Conservation (phyloP, 805 yeast species). For the Kazachstania psychrophila region DNA sequence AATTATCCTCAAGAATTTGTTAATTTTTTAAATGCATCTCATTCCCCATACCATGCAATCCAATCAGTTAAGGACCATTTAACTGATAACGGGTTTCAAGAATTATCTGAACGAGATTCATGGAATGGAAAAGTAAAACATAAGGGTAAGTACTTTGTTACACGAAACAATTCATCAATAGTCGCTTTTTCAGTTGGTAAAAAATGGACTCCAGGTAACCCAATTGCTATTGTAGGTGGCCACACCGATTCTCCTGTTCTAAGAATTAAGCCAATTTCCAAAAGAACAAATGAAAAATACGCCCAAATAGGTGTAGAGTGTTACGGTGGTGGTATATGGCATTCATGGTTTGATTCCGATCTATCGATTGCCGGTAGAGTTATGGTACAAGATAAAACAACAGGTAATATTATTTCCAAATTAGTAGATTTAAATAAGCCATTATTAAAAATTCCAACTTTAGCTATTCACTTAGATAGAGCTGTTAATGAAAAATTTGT, state of each 20-base stretch:
- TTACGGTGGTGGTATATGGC: conserved; percentile 96
- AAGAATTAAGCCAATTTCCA: conserved; percentile 80
- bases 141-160: conserved; percentile 70
- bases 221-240: conserved; percentile 85
- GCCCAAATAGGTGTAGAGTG: conserved; percentile 87
- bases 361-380: conserved; percentile 88
- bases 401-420: conserved; percentile 48
- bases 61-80: conserved; percentile 50
- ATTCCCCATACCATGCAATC: conserved; percentile 93
- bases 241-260: conserved; percentile 93
- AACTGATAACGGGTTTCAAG: conserved; percentile 54
- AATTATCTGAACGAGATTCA: conserved; percentile 56
- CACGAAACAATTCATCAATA: conserved; percentile 82
- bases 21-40: conserved; percentile 71
- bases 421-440: conserved; percentile 78
- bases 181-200: conserved; percentile 81
- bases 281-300: conserved; percentile 61
- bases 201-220: conserved; percentile 64
- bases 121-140: conserved; percentile 53
- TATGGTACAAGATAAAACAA: conserved; percentile 42
- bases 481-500: conserved; percentile 71
- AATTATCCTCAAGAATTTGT: conserved; percentile 47
- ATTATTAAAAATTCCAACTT: conserved; percentile 79
- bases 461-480: conserved; percentile 86
- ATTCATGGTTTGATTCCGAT: conserved; percentile 95